Percentiles rank a stretch among this genome's conserved stretches.
Evolutionary conservation across 2,329 filamentous ascomycete genomes (phyloP).

Genomic region (Colletotrichum destructivum): DNA sequence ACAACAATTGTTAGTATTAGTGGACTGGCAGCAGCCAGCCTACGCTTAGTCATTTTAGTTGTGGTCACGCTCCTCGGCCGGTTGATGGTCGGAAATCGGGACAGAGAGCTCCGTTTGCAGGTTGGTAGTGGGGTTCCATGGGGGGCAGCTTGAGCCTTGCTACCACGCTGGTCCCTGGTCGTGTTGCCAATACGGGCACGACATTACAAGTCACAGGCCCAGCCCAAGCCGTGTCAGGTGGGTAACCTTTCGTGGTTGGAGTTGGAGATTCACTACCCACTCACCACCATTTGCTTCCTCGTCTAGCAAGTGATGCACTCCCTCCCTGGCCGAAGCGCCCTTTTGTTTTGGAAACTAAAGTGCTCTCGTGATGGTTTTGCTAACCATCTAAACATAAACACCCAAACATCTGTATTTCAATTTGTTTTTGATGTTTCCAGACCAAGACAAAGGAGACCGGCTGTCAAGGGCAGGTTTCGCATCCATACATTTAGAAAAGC

Average conservation of each 20-base stretch:
- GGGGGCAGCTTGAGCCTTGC: conserved; percentile 14
- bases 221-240: conserved; percentile 31
- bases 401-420: too few species aligned
- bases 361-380: not conserved
- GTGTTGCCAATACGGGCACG: conserved; percentile 6
- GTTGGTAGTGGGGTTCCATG: conserved; percentile 19
- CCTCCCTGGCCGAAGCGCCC: too few species aligned
- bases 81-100: conserved; percentile 14
- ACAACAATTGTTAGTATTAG: too few species aligned
- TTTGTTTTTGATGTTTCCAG: not conserved
- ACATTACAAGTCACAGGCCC: conserved; percentile 23
- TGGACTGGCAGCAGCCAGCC: too few species aligned
- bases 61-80: not conserved
- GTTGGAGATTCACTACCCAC: conserved; percentile 4
- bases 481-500: not conserved
- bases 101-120: conserved; percentile 19
- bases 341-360: not conserved
- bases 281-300: not conserved
- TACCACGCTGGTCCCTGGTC: conserved; percentile 7
- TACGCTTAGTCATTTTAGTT: too few species aligned
- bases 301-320: not conserved
- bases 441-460: too few species aligned
- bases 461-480: not conserved
- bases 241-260: conserved; percentile 12
- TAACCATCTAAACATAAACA: not conserved